Evolutionary conservation across 176 grass and related monocot species (phyloP), one percentile per base, ranked within the genome.

Genomic region (Elymus sibiricus): DNA sequence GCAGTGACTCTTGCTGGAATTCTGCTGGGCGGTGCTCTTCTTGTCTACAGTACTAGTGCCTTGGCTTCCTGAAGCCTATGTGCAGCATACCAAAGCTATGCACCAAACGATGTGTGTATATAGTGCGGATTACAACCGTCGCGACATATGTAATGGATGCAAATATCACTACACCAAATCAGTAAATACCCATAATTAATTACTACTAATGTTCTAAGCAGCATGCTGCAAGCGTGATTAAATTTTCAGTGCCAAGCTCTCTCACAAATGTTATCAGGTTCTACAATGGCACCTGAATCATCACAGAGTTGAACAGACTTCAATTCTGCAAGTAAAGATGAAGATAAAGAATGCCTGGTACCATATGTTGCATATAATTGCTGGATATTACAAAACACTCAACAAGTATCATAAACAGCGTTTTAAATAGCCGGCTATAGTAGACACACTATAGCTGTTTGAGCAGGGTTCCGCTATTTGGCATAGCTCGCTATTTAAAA

Each of bases 11-110:
- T 98, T 46, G 78, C 93, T 60, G 93, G 91, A 89, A 35, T 95
- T 65, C 91, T 98, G 70, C 86, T 78, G 5, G 93, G 88, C 40
- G 93, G 93, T 76, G 95, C 86, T 88, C 88, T 95, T 62, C 91
- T 95, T 85, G 84, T 98, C 11, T 98, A 98, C 83, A 98, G 79
- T 76, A 98, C 93, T 66, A 98, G 91, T 68, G 87, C 93, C 66
- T 70, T 95, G 68, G 68, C 75, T 92, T 80, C 74, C 35, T 86
- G 79, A 90, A 56, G 73, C 56, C 13, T 72, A 6, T 5, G 10
- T 86, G 19, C 12, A 79, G 55, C 7, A 79, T 66, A 82, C 22
- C 10, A n/a, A 55, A 64, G 31, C 6, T 31, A 32, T 89, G 47
- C 60, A 61, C 70, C 82, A 82, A 49, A 25, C 0, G 5, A 43